These are phyloP conservation scores for Cantharellus cinnabarinus DNA, from an alignment of 768 basidiomycete species.

Conservation along the genomic window DNA sequence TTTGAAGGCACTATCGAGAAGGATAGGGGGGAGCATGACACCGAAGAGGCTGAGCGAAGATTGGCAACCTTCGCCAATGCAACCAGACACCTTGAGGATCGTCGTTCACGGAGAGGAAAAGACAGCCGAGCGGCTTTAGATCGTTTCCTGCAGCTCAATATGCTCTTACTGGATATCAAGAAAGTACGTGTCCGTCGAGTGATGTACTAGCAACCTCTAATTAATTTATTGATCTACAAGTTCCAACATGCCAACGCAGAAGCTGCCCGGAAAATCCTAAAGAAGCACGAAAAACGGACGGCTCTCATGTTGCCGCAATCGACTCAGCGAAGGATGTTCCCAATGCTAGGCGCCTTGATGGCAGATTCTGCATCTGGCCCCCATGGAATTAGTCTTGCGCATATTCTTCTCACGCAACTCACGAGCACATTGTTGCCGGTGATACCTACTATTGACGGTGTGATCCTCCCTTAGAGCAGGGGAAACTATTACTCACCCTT, in stretches of 20 bases:
- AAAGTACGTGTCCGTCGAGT: neutral
- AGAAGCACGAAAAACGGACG: conserved; percentile 85
- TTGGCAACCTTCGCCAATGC: conserved; percentile 41
- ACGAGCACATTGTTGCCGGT: conserved; percentile 66
- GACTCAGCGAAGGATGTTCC: neutral
- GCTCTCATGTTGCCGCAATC: conserved; percentile 41
- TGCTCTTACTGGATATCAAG: conserved; percentile 19
- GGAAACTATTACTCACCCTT: too few relatives aligned
- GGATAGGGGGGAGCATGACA: conserved; percentile 44
- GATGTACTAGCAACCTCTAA: neutral
- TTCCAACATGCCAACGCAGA: conserved; percentile 73
- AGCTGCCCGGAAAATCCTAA: conserved; percentile 80
- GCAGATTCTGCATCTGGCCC: conserved; percentile 8
- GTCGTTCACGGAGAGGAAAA: conserved; percentile 33
- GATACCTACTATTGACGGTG: conserved; percentile 49
- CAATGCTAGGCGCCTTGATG: conserved; percentile 2
- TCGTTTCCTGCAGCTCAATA: conserved; percentile 54
- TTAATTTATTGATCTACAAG: conserved; percentile 17
- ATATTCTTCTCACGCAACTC: conserved; percentile 59
- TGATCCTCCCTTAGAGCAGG: neutral
- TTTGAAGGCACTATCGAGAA: conserved; percentile 57
- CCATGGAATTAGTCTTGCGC: conserved; percentile 25
- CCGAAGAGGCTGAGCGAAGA: conserved; percentile 47
- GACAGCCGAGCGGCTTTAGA: conserved; percentile 40
- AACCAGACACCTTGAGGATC: conserved; percentile 33